Conservation (phyloP, 768 basidiomycete species). For the Phylloporus arenicola region DNA sequence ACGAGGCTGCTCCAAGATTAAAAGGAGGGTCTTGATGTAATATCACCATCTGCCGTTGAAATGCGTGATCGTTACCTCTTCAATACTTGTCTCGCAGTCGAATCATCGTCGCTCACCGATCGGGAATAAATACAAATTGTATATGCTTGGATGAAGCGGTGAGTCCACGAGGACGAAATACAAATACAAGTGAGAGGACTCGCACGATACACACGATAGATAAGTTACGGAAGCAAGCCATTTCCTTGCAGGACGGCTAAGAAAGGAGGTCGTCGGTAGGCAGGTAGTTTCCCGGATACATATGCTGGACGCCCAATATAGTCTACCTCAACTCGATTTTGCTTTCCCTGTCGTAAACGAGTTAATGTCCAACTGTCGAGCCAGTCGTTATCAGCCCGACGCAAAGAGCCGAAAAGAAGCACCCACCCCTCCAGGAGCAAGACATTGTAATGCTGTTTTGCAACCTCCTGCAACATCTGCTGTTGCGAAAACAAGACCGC, state of each 20-base stretch:
- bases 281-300: slow-evolving; percentile 43
- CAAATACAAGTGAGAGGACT: slow-evolving; percentile 24
- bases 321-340: slow-evolving; percentile 61
- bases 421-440: slow-evolving; percentile 63
- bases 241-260: slow-evolving; percentile 53
- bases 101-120: slow-evolving; percentile 24
- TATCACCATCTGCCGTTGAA: slow-evolving; percentile 29
- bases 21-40: slow-evolving; percentile 29
- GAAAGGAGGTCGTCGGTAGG: slow-evolving; percentile 54
- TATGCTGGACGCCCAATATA: slow-evolving; percentile 67
- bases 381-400: slow-evolving; percentile 1
- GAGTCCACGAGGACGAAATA: slow-evolving; percentile 28
- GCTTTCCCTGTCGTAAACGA: slow-evolving; percentile 55
- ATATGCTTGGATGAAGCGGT: slow-evolving; percentile 17
- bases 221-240: slow-evolving; percentile 25
- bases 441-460: slow-evolving; percentile 54
- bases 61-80: slow-evolving; percentile 29
- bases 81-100: slow-evolving; percentile 21
- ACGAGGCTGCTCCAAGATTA: slow-evolving; percentile 27
- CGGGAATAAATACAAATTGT: slow-evolving; percentile 15
- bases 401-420: not conserved
- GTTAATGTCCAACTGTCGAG: slow-evolving; percentile 59
- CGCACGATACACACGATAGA: slow-evolving; percentile 24
- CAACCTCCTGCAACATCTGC: slow-evolving; percentile 53
- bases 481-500: slow-evolving; percentile 60